phyloP scores from a whole-genome alignment of 2,329 filamentous ascomycete genomes.

The Beauveria sp. region DNA sequence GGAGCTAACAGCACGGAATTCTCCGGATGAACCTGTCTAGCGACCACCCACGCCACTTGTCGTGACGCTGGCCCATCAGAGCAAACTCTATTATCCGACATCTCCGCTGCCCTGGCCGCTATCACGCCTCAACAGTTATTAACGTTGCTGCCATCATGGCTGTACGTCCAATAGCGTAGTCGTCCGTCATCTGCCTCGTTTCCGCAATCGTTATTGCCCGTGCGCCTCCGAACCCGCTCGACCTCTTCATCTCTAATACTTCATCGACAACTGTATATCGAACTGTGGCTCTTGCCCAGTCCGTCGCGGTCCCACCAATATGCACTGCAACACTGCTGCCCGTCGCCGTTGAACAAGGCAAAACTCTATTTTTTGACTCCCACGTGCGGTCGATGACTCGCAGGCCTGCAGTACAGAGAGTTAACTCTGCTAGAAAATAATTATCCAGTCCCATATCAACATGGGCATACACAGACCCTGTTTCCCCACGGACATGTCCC shows the following conservation, averaged over 20 bases:
- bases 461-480: too few species aligned
- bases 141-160: too few species aligned
- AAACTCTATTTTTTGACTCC: conserved; percentile 8
- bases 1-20: neutral
- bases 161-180: neutral
- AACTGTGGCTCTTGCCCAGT: neutral
- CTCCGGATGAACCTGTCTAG: neutral
- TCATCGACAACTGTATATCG: neutral
- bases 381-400: neutral
- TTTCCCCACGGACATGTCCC: neutral
- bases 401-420: neutral
- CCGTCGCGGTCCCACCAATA: neutral
- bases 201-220: neutral
- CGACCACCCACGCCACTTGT: neutral
- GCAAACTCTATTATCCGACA: neutral
- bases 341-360: neutral
- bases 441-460: too few species aligned
- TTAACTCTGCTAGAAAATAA: neutral
- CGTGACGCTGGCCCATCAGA: neutral
- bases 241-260: neutral
- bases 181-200: neutral
- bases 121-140: neutral
- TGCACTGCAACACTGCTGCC: conserved; percentile 8
- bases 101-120: neutral
- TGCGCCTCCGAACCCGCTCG: neutral